Base-by-base conservation (phyloP, 768 basidiomycete genomes). In the Filobasidium wieringae region DNA sequence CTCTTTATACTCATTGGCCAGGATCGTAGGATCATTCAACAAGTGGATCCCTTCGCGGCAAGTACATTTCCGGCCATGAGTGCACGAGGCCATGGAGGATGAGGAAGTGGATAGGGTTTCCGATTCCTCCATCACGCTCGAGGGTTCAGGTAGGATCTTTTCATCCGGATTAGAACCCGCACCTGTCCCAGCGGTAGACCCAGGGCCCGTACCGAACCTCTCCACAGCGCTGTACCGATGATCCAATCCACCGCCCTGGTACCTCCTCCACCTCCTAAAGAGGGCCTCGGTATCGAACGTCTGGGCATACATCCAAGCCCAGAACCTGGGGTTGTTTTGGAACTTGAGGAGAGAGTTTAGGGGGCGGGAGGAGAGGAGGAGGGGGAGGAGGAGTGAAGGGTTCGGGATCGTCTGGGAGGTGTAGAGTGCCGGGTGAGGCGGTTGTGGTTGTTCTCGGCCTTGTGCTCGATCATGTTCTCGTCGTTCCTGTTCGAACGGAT, bases 231-330 rank as follows among this genome's bases (percentile, higher is more conserved):
- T 32, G 43, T 56, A 58, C 15, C 36, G 22, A 6, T 66, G 31
- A 32, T 62, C 47, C 1, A 17, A 32, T 40, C 57, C 19, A 56
- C 41, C 60, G 66, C 66, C 66, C 65, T 68, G 9, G 59, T 40
- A 60, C 29, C 27, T 30, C 27, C 31, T 54, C 54, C 66, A 73
- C 49, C 72, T 58, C 49, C 72, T 40, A 30, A 51, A 36, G 47
- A 73, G 39, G 26, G 72, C 70, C 31, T 62, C 60, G 37, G 47
- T 45, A 51, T 73, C 70, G 59, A 73, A 73, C 7, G 70, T 71
- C 17, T 54, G 52, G 19, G 59, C n/a, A 55, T 68, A 73, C 19
- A 73, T 57, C 17, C 53, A 40, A 40, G 64, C 57, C 49, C 71
- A 73, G 1, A 73, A 62, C 32, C 57, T 59, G 0, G 70, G 69